Evolutionary conservation across 139 green algal species (phyloP), one percentile per base, ranked within the genome.

Genomic region (Tetradesmus lagerheimii): DNA sequence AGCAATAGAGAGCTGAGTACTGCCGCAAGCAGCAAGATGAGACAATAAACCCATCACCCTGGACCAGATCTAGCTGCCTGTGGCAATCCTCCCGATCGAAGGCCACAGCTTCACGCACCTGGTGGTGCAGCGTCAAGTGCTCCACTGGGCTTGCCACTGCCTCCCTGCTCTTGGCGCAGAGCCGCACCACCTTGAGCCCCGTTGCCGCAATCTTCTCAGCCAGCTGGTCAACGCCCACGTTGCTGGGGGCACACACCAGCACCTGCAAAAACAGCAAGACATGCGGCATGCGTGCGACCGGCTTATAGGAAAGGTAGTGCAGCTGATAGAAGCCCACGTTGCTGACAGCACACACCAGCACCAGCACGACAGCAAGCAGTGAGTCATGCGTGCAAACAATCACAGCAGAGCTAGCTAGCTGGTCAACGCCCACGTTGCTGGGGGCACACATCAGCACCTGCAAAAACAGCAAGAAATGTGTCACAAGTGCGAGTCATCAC

Each of bases 301-400:
- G 98, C 92, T 99, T 98, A 90, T 99, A 95, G 9, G 98, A 95
- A 80, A 99, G 95, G 78, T 99, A 98, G 92, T 99, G 98, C 41
- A n/a, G n/a, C n/a, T n/a, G n/a, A n/a, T n/a, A n/a, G n/a, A 99
- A 98, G 2, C 97, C 98, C 20, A 99, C 97, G 91, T 99, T 99
- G 88, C 94, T 98, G 53, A 98, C 98, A 0, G 98, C 8, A 37
- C n/a, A n/a, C n/a, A n/a, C n/a, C n/a, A n/a, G n/a, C n/a, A n/a
- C n/a, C n/a, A n/a, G n/a, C n/a, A n/a, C n/a, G n/a, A n/a, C n/a
- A n/a, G n/a, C n/a, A n/a, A n/a, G n/a, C n/a, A n/a, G n/a, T n/a
- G n/a, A n/a, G n/a, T n/a, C n/a, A n/a, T n/a, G n/a, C n/a, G n/a
- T n/a, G n/a, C n/a, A n/a, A n/a, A n/a, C n/a, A n/a, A n/a, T n/a